Percentiles rank a stretch among this genome's conserved stretches.
Evolutionary conservation across 2,329 filamentous ascomycete genomes (phyloP).

Genomic region (Claviceps sp.): DNA sequence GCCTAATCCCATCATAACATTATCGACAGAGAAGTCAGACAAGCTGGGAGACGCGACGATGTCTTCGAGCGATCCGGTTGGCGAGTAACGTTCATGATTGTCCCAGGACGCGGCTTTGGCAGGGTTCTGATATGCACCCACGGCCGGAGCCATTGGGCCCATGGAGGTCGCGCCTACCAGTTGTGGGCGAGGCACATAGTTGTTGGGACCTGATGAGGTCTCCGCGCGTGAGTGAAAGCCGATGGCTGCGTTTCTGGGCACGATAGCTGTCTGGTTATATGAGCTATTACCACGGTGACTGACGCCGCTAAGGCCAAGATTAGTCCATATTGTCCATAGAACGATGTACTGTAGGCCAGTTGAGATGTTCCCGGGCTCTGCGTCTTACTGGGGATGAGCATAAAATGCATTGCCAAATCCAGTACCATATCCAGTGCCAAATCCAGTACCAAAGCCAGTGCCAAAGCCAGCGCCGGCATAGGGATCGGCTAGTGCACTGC

Average conservation of each 20-base stretch:
- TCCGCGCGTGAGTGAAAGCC: constrained; percentile 26
- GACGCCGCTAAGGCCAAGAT: constrained; percentile 27
- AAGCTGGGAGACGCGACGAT: constrained; percentile 43
- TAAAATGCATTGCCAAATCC: constrained; percentile 16
- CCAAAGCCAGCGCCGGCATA: constrained; percentile 22
- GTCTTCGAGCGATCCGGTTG: constrained; percentile 45
- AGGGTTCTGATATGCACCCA: constrained; percentile 26
- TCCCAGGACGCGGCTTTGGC: constrained; percentile 18
- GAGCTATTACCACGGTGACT: constrained; percentile 23
- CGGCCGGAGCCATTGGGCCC: constrained; percentile 11
- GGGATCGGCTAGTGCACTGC: constrained; percentile 19
- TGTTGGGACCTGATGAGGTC: constrained; percentile 22
- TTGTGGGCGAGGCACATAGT: constrained; percentile 29
- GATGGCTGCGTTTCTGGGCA: constrained; percentile 12
- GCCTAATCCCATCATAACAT: constrained; percentile 27
- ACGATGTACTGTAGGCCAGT: not conserved
- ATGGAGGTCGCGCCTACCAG: constrained; percentile 25
- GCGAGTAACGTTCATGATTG: constrained; percentile 37
- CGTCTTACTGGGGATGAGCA: constrained; percentile 25
- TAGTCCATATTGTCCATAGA: constrained; percentile 11
- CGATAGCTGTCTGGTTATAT: constrained; percentile 15
- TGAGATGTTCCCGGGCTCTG: not conserved
- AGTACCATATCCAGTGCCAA: too few relatives aligned
- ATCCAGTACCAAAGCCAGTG: too few relatives aligned
- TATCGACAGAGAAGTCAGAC: constrained; percentile 47